These are phyloP conservation scores for Neurospora sublineolata DNA, from an alignment of 495 filamentous ascomycete species.

Conservation along the genomic window DNA sequence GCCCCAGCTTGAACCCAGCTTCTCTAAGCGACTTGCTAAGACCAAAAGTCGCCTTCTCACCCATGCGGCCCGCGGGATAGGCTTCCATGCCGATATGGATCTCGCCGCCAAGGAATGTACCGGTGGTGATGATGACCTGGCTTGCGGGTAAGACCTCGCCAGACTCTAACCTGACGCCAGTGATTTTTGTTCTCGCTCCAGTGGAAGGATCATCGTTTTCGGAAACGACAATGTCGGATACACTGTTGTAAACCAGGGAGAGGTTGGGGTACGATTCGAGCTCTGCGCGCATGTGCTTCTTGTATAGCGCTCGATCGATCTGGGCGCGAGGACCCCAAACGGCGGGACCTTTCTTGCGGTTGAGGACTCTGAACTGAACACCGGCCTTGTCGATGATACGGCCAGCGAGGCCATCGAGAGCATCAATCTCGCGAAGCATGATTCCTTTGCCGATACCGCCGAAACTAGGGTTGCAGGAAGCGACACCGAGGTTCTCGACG, in stretches of 20 bases:
- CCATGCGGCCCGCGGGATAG: constrained; percentile 82
- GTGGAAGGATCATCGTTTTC: constrained; percentile 38
- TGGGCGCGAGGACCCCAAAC: constrained; percentile 96
- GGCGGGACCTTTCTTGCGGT: constrained; percentile 80
- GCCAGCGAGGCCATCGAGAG: constrained; percentile 82
- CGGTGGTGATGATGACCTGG: constrained; percentile 87
- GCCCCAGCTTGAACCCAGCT: constrained; percentile 82
- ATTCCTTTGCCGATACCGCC: constrained; percentile 98
- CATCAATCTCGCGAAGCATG: constrained; percentile 91
- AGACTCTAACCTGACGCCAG: constrained; percentile 76
- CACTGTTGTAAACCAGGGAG: constrained; percentile 70
- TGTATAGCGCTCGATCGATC: constrained; percentile 86
- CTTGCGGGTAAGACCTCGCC: constrained; percentile 73
- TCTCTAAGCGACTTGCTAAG: constrained; percentile 83
- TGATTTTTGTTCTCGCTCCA: constrained; percentile 60
- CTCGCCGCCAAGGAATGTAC: constrained; percentile 90
- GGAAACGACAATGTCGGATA: constrained; percentile 76
- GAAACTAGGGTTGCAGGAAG: constrained; percentile 96
- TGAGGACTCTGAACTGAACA: constrained; percentile 80
- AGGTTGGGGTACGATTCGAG: constrained; percentile 64
- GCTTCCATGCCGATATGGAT: constrained; percentile 87
- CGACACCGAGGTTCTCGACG: constrained; percentile 80
- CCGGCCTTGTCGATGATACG: constrained; percentile 89
- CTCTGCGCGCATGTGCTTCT: constrained; percentile 85
- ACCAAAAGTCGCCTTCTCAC: constrained; percentile 87